Conservation (phyloP, 768 basidiomycete species). For the Xanthoconium purpureum region DNA sequence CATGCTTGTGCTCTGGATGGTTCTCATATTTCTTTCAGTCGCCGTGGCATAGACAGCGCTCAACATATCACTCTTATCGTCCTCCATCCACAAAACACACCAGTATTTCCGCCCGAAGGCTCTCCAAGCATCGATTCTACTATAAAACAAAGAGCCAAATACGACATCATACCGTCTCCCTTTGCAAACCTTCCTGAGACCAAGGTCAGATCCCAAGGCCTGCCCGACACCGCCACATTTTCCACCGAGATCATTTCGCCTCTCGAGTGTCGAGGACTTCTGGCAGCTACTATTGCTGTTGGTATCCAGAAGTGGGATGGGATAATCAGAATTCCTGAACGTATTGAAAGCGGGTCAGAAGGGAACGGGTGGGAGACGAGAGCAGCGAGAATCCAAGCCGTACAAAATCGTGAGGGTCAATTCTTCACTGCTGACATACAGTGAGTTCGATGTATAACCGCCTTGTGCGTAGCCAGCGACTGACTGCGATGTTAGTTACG, state of each 20-base stretch:
- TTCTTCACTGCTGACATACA: constrained; percentile 40
- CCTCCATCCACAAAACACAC: constrained; percentile 15
- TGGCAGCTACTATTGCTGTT: constrained; percentile 36
- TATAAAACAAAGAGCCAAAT: constrained; percentile 6
- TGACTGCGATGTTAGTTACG: constrained; percentile 11
- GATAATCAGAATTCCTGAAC: constrained; percentile 46
- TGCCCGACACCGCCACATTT: constrained; percentile 23
- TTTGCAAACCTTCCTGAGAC: constrained; percentile 12
- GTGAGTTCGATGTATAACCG: constrained; percentile 4
- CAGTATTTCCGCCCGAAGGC: constrained; percentile 15
- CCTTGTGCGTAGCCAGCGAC: not conserved
- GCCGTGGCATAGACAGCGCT: constrained; percentile 38
- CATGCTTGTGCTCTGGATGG: not conserved
- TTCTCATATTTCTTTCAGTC: constrained; percentile 31
- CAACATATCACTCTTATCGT: constrained; percentile 13
- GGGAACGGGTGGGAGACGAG: constrained; percentile 29
- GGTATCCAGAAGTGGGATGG: constrained; percentile 49
- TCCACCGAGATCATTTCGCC: constrained; percentile 40
- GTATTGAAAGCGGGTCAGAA: constrained; percentile 8
- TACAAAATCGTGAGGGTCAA: constrained; percentile 32
- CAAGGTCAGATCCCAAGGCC: constrained; percentile 5
- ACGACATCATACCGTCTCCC: constrained; percentile 12
- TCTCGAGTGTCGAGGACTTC: constrained; percentile 44
- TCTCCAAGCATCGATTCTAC: constrained; percentile 16
- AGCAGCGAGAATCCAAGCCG: constrained; percentile 22